These are phyloP conservation scores for Henckelia pumila DNA, from an alignment of 257 asterid genomes.

Conservation along the genomic window DNA sequence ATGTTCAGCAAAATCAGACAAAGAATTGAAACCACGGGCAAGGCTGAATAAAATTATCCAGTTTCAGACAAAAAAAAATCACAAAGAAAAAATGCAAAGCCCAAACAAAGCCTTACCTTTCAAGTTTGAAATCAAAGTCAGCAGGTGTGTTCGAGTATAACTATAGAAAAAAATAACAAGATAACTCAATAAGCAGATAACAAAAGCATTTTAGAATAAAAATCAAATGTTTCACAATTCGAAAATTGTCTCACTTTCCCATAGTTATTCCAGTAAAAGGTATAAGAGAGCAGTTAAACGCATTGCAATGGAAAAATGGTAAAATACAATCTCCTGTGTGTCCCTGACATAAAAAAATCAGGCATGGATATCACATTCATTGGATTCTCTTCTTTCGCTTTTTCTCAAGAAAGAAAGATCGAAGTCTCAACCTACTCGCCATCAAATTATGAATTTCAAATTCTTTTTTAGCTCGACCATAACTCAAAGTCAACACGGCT, in stretches of 20 bases:
- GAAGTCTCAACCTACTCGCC: background rate
- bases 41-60: conserved; percentile 50
- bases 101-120: conserved; percentile 42
- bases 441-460: background rate
- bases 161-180: conserved; percentile 33
- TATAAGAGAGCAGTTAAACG: background rate
- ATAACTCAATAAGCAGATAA: conserved; percentile 12
- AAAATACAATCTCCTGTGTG: background rate
- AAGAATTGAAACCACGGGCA: conserved; percentile 71
- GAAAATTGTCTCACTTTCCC: background rate
- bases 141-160: conserved; percentile 83
- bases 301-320: background rate
- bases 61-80: background rate
- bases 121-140: conserved; percentile 87
- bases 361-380: background rate
- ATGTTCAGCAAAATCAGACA: conserved; percentile 62
- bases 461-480: background rate
- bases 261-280: no score
- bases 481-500: no score
- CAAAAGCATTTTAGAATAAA: background rate
- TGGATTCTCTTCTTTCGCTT: conserved; percentile 1
- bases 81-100: conserved; percentile 7
- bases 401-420: background rate
- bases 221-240: background rate
- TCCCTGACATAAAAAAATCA: background rate